These are phyloP conservation scores for Colletotrichum cuscutae DNA, from an alignment of 2,329 filamentous ascomycete genomes.

Conservation along the genomic window DNA sequence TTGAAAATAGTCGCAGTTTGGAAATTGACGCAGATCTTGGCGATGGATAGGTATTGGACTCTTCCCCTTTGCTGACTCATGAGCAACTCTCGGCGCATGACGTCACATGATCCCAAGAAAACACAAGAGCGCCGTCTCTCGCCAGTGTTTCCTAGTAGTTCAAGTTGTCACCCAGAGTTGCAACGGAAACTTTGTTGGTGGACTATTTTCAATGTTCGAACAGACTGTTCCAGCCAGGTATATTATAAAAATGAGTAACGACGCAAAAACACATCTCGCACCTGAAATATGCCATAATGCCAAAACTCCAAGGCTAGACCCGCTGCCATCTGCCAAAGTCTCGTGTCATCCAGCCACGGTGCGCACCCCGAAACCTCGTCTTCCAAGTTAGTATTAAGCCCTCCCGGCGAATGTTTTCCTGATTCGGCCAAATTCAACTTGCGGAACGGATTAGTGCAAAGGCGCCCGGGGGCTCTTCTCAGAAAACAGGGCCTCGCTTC, in stretches of 20 bases:
- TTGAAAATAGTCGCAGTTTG: background rate
- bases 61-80: background rate
- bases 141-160: background rate
- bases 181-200: no score
- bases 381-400: no score
- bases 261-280: background rate
- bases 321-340: slow-evolving; percentile 14
- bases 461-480: background rate
- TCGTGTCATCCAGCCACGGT: slow-evolving; percentile 21
- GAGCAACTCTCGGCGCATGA: background rate
- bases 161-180: background rate
- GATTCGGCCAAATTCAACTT: background rate
- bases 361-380: background rate
- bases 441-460: background rate
- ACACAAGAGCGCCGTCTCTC: accelerated
- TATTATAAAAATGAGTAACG: background rate
- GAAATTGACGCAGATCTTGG: slow-evolving; percentile 9
- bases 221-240: slow-evolving; percentile 30
- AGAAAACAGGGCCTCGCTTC: background rate
- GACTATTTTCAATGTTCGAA: background rate
- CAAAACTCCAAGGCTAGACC: background rate
- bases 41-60: background rate
- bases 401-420: no score
- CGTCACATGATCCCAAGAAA: background rate
- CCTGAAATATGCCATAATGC: background rate